Conservation (phyloP, 768 basidiomycete species). For the Lactifluus rugatus region DNA sequence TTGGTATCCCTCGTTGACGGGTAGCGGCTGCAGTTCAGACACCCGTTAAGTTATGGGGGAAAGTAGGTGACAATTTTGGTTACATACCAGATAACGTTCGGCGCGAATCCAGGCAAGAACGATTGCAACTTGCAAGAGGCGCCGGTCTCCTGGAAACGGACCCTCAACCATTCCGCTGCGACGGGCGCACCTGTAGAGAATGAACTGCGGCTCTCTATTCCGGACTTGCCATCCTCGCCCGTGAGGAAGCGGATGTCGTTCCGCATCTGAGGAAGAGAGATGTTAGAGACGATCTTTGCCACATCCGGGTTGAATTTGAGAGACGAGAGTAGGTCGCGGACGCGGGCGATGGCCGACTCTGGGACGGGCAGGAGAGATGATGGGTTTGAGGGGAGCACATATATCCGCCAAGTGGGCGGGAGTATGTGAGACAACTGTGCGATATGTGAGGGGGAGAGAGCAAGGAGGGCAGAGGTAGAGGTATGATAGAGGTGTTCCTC, state of each 20-base stretch:
- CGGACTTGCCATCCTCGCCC: constrained; percentile 67
- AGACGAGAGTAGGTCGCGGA: constrained; percentile 45
- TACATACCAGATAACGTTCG: constrained; percentile 76
- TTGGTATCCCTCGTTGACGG: constrained; percentile 43
- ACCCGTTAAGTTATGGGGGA: background rate
- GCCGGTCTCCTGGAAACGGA: constrained; percentile 61
- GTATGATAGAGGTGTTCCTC: constrained; percentile 32
- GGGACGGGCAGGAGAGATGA: constrained; percentile 48
- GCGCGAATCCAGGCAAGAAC: constrained; percentile 68
- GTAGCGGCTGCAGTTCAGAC: constrained; percentile 42
- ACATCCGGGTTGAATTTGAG: constrained; percentile 63
- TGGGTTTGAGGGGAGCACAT: constrained; percentile 45
- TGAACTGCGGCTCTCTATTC: constrained; percentile 72
- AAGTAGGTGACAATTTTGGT: background rate
- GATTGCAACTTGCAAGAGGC: constrained; percentile 57
- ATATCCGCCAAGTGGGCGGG: constrained; percentile 68
- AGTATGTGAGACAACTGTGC: constrained; percentile 47
- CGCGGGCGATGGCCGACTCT: constrained; percentile 39
- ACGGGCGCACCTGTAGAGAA: constrained; percentile 56
- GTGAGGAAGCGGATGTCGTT: constrained; percentile 75
- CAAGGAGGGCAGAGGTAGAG: constrained; percentile 39
- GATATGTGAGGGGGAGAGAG: constrained; percentile 35
- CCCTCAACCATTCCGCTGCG: constrained; percentile 70
- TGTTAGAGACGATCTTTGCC: constrained; percentile 55
- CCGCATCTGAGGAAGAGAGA: constrained; percentile 56